Base-by-base conservation (phyloP, 2,329 filamentous ascomycete genomes). In the Penicillium polonicum region DNA sequence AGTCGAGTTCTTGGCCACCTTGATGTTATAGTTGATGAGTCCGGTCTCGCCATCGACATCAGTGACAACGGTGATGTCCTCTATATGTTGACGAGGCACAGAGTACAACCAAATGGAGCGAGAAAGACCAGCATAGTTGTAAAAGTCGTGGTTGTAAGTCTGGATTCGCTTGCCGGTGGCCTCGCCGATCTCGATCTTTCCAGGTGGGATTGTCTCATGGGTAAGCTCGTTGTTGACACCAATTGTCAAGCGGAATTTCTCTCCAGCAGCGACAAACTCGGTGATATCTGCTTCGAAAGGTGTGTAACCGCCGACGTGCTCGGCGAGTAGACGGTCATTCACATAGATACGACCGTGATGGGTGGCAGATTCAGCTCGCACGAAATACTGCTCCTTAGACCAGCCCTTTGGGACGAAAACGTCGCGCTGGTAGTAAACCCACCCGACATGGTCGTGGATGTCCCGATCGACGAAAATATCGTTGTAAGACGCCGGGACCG, bases 101-200 rank as follows among this genome's bases (percentile, higher is more conserved):
- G 58, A 61, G 31, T 65, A 72, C 1, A 72, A 38, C 57, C 60
- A 71, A 3, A 72, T 60, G 0, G 70, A 73, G 1, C 70, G 65
- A 2, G 66, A 62, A 19, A 72, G 60, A 15, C 70, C 70, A 2
- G 62, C 49, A 42, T 70, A 71, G 52, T 73, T 73, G 52, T 65
- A 71, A 42, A 72, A 73, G 52, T 71, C 70, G 53, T 72, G 68
- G 36, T 68, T 62, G 29, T 71, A 71, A 9, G 52, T 48, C 54
- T 72, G 66, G 17, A 59, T 59, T 13, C 55, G 60, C 36, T 57
- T 66, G 8, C 67, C 66, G 1, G 54, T 56, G 12, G 13, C 41
- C 36, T 62, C 45, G 0, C 31, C 19, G 2, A 60, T 31, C 33
- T 50, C 48, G n/a, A 66, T 52, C 36, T 52, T 53, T 5, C 64